A percentile compares a stretch with the other conserved stretches of the same genome.
These are phyloP conservation scores for Brassica cretica DNA, from an alignment of 345 rosid genomes.

Conservation along the genomic window DNA sequence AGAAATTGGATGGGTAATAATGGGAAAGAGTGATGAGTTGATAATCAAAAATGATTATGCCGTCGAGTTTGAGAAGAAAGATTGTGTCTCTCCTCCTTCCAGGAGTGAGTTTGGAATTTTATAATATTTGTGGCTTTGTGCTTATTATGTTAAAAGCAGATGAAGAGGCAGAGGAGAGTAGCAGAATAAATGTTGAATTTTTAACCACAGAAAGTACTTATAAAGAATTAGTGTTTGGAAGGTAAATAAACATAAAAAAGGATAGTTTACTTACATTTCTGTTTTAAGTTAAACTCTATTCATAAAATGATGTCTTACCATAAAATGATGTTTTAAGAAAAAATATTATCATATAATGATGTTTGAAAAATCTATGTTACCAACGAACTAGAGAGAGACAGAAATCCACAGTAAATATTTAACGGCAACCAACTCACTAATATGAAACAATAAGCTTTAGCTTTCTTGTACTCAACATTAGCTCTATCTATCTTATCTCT, in stretches of 20 bases:
- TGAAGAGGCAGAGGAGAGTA: conserved; percentile 9
- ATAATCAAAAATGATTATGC: not conserved
- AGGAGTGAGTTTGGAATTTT: conserved; percentile 18
- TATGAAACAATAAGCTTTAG: not conserved
- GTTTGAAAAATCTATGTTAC: not conserved
- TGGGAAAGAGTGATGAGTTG: not conserved
- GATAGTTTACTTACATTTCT: not conserved
- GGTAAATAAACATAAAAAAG: not conserved
- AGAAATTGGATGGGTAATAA: not conserved
- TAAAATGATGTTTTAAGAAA: not conserved
- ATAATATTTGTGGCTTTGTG: not conserved
- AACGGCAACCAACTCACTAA: not conserved
- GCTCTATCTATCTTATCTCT: not conserved
- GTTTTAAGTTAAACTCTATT: not conserved
- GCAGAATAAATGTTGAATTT: not conserved
- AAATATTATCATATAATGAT: not conserved
- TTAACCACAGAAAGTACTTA: not conserved
- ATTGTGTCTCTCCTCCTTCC: not conserved
- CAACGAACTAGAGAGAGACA: not conserved
- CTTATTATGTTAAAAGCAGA: conserved; percentile 1
- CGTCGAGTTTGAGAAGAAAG: not conserved
- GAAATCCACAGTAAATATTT: not conserved
- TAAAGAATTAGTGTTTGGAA: not conserved
- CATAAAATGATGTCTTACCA: not conserved
- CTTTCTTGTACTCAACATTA: not conserved